Conservation (phyloP, 202 grass and related monocot species). For the Panicum virgatum region DNA sequence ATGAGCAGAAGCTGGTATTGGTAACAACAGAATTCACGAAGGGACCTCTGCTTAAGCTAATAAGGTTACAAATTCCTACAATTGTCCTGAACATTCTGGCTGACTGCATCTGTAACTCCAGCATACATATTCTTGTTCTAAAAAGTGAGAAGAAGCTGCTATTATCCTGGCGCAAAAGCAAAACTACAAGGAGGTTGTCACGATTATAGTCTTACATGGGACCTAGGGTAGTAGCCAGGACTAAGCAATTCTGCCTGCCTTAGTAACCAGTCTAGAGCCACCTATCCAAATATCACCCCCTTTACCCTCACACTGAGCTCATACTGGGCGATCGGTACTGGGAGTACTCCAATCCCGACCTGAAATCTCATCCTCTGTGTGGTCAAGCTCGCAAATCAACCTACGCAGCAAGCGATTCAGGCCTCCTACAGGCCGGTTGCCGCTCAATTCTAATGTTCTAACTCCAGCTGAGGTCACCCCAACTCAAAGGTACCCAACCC, state of each 20-base stretch:
- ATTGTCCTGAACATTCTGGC: not conserved
- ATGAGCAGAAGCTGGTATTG: not conserved
- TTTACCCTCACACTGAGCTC: not conserved
- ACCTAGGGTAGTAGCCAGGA: not conserved
- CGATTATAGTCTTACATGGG: not conserved
- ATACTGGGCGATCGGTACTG: not conserved
- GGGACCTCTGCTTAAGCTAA: not conserved
- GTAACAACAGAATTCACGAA: not conserved
- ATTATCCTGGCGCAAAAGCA: not conserved
- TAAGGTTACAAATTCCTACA: not conserved
- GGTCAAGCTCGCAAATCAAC: not conserved
- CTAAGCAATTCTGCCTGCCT: not conserved
- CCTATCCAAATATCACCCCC: not conserved
- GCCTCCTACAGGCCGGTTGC: not conserved
- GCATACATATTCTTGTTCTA: not conserved
- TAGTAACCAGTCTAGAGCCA: not conserved
- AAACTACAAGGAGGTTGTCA: not conserved
- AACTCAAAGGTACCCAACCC: not conserved
- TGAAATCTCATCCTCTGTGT: not conserved
- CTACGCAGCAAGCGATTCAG: not conserved
- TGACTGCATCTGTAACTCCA: not conserved
- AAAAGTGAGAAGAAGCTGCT: not conserved
- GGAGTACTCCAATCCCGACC: not conserved
- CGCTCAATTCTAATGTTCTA: not conserved
- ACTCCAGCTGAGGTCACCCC: not conserved